Conservation (phyloP, 768 basidiomycete genomes). For the Kwoniella sp. region DNA sequence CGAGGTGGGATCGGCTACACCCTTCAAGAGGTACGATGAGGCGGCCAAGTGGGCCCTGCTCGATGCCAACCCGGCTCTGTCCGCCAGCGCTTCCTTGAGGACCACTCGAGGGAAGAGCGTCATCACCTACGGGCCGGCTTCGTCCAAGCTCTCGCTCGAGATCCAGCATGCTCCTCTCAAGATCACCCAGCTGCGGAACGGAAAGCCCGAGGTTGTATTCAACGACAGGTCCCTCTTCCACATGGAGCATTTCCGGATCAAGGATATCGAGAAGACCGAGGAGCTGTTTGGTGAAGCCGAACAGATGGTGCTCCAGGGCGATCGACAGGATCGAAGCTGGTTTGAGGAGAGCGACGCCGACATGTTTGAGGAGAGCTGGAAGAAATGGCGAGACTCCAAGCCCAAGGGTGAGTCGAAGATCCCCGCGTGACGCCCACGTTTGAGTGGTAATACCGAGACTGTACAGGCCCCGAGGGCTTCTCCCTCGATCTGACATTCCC, state of each 20-base stretch:
- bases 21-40: slow-evolving; percentile 84
- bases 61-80: slow-evolving; percentile 60
- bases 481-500: slow-evolving; percentile 92
- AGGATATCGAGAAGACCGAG: slow-evolving; percentile 53
- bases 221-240: slow-evolving; percentile 87
- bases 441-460: too few relatives aligned
- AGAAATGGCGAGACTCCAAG: slow-evolving; percentile 83
- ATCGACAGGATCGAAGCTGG: slow-evolving; percentile 55
- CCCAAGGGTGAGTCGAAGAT: slow-evolving; percentile 70
- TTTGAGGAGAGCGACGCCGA: slow-evolving; percentile 85
- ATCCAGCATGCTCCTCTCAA: slow-evolving; percentile 72
- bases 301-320: slow-evolving; percentile 54
- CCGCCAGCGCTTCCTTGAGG: slow-evolving; percentile 18
- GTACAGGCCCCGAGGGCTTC: slow-evolving; percentile 88
- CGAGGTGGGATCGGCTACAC: slow-evolving; percentile 61
- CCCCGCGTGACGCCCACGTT: not conserved
- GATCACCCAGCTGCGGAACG: slow-evolving; percentile 66
- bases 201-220: slow-evolving; percentile 77
- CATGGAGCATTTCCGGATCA: slow-evolving; percentile 87
- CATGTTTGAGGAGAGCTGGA: slow-evolving; percentile 85
- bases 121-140: slow-evolving; percentile 62
- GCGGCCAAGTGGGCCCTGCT: slow-evolving; percentile 83
- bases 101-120: slow-evolving; percentile 49
- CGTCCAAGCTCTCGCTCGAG: slow-evolving; percentile 58
- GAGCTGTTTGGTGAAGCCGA: slow-evolving; percentile 50